Percentiles rank a stretch among this genome's conserved stretches.
These are phyloP conservation scores for Nemania sp. DNA, from an alignment of 2,329 filamentous ascomycete species.

Conservation along the genomic window DNA sequence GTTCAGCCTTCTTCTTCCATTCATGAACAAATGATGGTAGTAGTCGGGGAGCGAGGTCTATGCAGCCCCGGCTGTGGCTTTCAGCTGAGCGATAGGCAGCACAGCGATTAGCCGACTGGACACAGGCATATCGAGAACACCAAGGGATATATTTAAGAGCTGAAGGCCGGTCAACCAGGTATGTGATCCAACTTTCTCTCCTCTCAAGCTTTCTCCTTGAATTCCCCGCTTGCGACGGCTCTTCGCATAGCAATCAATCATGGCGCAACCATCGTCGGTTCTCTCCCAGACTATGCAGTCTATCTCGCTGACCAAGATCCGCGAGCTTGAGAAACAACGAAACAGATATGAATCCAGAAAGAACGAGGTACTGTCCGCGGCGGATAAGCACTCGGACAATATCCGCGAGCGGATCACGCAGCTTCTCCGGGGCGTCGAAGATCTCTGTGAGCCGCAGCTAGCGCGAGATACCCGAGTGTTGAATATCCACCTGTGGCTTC, in stretches of 20 bases:
- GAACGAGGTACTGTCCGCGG: constrained; percentile 16
- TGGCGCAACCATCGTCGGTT: constrained; percentile 24
- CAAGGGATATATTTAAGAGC: neutral
- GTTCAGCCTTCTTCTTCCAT: too few species aligned
- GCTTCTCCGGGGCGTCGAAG: constrained; percentile 21
- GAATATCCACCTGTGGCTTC: constrained; percentile 43
- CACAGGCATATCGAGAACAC: neutral
- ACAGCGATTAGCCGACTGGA: neutral
- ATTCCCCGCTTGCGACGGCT: neutral
- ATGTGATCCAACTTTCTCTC: neutral
- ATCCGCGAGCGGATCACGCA: constrained; percentile 20
- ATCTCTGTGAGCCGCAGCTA: constrained; percentile 13
- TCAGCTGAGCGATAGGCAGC: neutral
- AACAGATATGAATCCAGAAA: constrained; percentile 29
- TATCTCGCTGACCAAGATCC: constrained; percentile 40
- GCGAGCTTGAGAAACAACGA: constrained; percentile 39
- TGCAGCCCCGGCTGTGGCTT: neutral
- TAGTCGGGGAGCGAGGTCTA: neutral
- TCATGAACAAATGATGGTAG: neutral
- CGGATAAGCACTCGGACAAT: constrained; percentile 13
- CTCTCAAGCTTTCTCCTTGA: neutral
- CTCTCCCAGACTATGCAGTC: constrained; percentile 39
- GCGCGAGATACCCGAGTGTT: constrained; percentile 20
- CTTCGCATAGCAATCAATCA: constrained; percentile 4
- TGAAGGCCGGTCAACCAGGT: neutral